Conservation (phyloP, 1,284 basidiomycete species). For the Naganishia albida region DNA sequence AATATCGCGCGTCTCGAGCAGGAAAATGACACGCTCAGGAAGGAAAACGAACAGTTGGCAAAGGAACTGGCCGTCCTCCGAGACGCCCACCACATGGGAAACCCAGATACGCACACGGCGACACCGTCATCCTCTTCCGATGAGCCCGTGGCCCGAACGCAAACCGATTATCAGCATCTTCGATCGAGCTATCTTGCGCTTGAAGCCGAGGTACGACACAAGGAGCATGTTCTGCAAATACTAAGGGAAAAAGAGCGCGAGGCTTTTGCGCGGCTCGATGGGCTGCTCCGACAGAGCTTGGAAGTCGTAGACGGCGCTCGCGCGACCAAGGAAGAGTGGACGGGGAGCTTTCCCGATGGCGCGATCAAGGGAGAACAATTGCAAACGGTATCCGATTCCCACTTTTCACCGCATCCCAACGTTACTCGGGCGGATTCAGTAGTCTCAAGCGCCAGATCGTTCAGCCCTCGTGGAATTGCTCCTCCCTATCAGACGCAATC, state of each 20-base stretch:
- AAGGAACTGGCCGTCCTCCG: slow-evolving; percentile 4
- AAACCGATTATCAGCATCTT: slow-evolving; percentile 12
- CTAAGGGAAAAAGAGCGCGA: slow-evolving; percentile 23
- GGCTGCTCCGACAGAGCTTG: slow-evolving; percentile 4
- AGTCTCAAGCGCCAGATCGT: no score
- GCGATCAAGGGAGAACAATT: slow-evolving; percentile 3
- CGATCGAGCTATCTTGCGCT: slow-evolving; percentile 9
- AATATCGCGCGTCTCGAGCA: slow-evolving; percentile 26
- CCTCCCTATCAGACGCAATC: no score
- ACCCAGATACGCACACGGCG: neutral
- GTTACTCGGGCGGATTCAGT: no score
- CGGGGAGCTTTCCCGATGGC: neutral
- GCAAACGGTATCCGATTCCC: neutral
- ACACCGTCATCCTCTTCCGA: neutral
- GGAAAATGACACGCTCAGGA: slow-evolving; percentile 14
- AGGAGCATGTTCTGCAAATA: slow-evolving; percentile 12
- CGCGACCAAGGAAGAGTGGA: neutral
- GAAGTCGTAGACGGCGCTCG: slow-evolving; percentile 7
- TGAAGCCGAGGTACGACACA: slow-evolving; percentile 19
- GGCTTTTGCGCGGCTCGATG: slow-evolving; percentile 13
- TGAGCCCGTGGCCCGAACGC: neutral
- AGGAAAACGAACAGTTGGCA: slow-evolving; percentile 9
- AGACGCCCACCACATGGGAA: neutral
- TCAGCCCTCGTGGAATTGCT: neutral
- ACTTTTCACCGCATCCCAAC: neutral